Percentiles rank a stretch among this genome's conserved stretches.
Evolutionary conservation across 78 protist genomes (phyloP).

Genomic region (Polysphondylium violaceum): DNA sequence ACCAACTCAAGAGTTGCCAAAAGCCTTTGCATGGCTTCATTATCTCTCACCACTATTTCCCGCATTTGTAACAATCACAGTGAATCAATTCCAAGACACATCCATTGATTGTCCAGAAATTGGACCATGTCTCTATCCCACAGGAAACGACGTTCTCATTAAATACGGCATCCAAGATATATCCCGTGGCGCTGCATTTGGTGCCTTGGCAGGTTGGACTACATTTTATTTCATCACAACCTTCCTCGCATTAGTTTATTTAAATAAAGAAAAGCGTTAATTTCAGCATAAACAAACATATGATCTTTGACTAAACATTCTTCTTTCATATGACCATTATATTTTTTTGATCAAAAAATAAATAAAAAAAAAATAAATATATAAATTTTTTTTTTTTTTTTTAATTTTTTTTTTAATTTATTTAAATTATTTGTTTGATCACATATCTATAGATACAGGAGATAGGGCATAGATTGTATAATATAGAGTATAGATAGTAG

Average conservation of each 20-base stretch:
- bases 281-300: too few relatives aligned
- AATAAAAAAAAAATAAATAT: too few relatives aligned
- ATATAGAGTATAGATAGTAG: background rate
- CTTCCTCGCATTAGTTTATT: constrained; percentile 14
- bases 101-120: constrained; percentile 7
- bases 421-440: too few relatives aligned
- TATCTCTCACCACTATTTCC: constrained; percentile 31
- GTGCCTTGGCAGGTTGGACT: constrained; percentile 26
- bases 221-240: background rate
- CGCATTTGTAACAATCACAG: constrained; percentile 22
- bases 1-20: constrained; percentile 41
- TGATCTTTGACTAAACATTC: too few relatives aligned
- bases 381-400: background rate
- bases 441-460: background rate
- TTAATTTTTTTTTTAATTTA: background rate
- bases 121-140: constrained; percentile 29
- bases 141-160: constrained; percentile 46
- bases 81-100: constrained; percentile 28
- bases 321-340: too few relatives aligned
- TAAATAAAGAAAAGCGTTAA: constrained; percentile 68
- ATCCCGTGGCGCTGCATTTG: constrained; percentile 21
- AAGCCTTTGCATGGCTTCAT: constrained; percentile 61
- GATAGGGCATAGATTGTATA: background rate
- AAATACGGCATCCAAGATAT: constrained; percentile 32
- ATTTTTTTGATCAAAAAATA: too few relatives aligned